phyloP scores from a whole-genome alignment of 2,329 filamentous ascomycete genomes.

The Paecilomyces niveus region DNA sequence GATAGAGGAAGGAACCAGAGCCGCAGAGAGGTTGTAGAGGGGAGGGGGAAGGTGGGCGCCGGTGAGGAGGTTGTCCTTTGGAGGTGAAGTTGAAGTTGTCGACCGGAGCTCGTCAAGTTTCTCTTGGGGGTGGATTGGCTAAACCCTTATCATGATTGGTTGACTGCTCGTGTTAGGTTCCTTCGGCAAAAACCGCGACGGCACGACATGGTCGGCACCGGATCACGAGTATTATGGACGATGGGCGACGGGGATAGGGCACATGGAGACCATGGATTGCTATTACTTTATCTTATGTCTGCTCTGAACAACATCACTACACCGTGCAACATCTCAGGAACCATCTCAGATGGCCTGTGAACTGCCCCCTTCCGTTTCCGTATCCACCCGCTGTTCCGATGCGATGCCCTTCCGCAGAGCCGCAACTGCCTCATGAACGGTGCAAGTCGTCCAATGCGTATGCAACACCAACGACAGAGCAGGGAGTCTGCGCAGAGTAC shows the following conservation, averaged over 20 bases:
- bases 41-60: conserved; percentile 18
- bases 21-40: conserved; percentile 20
- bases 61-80: conserved; percentile 24
- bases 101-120: conserved; percentile 25
- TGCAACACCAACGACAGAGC: conserved; percentile 35
- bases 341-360: neutral
- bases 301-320: neutral
- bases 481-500: conserved; percentile 35
- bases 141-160: conserved; percentile 33
- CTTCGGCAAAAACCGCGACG: conserved; percentile 33
- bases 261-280: neutral
- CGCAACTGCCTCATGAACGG: conserved; percentile 29
- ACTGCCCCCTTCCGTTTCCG: conserved; percentile 4
- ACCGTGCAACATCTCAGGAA: neutral
- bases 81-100: conserved; percentile 23
- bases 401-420: conserved; percentile 30
- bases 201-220: conserved; percentile 12
- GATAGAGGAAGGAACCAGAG: conserved; percentile 23
- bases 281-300: neutral
- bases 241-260: neutral
- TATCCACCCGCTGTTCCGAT: conserved; percentile 21
- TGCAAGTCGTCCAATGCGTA: conserved; percentile 25
- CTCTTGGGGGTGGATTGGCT: conserved; percentile 27
- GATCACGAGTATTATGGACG: neutral
- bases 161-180: conserved; percentile 15